Percentiles rank a stretch among this genome's conserved stretches.
Evolutionary conservation across 1,284 basidiomycete species (phyloP).

Genomic region (Pterulicium gracile): DNA sequence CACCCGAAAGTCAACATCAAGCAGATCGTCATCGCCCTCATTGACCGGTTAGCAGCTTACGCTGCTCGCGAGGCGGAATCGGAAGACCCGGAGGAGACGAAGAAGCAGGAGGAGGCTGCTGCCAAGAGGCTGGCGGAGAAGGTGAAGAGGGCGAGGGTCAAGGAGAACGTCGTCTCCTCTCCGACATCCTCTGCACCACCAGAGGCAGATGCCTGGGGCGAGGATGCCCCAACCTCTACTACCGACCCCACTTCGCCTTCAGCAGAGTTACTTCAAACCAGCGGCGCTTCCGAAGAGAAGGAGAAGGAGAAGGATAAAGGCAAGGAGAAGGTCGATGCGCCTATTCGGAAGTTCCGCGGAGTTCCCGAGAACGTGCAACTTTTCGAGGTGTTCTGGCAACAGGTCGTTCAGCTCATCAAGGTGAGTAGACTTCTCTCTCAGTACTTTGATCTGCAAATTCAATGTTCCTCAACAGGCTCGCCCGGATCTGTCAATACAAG

Average conservation of each 20-base stretch:
- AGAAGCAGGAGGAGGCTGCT: constrained; percentile 83
- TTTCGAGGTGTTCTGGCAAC: constrained; percentile 97
- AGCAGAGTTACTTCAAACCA: constrained; percentile 14
- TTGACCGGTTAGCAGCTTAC: constrained; percentile 90
- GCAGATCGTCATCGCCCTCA: constrained; percentile 89
- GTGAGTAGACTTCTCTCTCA: constrained; percentile 37
- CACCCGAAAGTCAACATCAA: constrained; percentile 97
- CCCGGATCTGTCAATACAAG: constrained; percentile 90
- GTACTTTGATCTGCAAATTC: constrained; percentile 4
- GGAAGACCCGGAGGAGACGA: constrained; percentile 87
- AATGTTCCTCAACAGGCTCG: constrained; percentile 55
- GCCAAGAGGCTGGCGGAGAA: constrained; percentile 77
- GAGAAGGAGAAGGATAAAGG: constrained; percentile 31
- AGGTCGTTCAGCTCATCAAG: constrained; percentile 95
- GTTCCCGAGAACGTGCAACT: constrained; percentile 87
- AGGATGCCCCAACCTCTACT: constrained; percentile 11
- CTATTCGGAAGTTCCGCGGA: constrained; percentile 77
- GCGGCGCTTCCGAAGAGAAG: constrained; percentile 17
- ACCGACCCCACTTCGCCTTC: constrained; percentile 3
- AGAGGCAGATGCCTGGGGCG: constrained; percentile 29
- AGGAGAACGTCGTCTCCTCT: constrained; percentile 16
- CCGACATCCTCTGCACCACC: constrained; percentile 19
- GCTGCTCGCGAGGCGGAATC: constrained; percentile 90
- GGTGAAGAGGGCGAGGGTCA: constrained; percentile 50
- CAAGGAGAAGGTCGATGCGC: constrained; percentile 39